These are phyloP conservation scores for Wickerhamiella azymoides DNA, from an alignment of 805 yeast genomes.

Conservation along the genomic window DNA sequence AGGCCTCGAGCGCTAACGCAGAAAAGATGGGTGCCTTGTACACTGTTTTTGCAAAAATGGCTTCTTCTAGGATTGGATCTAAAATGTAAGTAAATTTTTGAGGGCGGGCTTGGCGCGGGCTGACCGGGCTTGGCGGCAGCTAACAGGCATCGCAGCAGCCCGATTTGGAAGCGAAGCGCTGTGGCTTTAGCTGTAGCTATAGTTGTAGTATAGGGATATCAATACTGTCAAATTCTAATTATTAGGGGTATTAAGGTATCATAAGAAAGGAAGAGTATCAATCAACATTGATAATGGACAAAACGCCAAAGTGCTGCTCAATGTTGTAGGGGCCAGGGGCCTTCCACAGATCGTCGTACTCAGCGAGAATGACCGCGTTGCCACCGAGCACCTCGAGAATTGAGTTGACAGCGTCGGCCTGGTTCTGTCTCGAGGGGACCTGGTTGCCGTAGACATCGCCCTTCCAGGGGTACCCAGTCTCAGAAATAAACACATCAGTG, in stretches of 20 bases:
- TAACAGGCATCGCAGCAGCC: no score
- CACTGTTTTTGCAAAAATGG: slow-evolving; percentile 22
- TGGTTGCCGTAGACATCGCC: slow-evolving; percentile 63
- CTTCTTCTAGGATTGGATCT: neutral
- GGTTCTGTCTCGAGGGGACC: slow-evolving; percentile 58
- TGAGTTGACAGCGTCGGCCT: slow-evolving; percentile 48
- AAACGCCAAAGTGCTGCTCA: slow-evolving; percentile 71
- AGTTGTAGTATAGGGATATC: no score
- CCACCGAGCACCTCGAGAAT: slow-evolving; percentile 43
- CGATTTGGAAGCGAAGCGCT: no score
- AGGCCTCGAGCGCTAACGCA: slow-evolving; percentile 42
- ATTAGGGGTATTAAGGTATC: no score
- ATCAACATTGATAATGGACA: slow-evolving; percentile 18
- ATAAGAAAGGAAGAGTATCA: no score
- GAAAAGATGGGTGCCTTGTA: slow-evolving; percentile 26
- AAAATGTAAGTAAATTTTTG: no score
- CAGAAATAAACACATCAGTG: slow-evolving; percentile 48
- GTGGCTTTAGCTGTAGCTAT: no score
- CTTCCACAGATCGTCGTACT: slow-evolving; percentile 83
- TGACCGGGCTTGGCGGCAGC: no score
- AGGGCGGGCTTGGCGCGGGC: no score
- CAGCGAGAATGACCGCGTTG: slow-evolving; percentile 52
- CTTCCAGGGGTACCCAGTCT: slow-evolving; percentile 77
- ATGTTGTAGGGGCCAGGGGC: slow-evolving; percentile 68
- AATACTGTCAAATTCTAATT: no score